These are phyloP conservation scores for Anastatica hierochuntica DNA, from an alignment of 345 rosid species.

Conservation along the genomic window DNA sequence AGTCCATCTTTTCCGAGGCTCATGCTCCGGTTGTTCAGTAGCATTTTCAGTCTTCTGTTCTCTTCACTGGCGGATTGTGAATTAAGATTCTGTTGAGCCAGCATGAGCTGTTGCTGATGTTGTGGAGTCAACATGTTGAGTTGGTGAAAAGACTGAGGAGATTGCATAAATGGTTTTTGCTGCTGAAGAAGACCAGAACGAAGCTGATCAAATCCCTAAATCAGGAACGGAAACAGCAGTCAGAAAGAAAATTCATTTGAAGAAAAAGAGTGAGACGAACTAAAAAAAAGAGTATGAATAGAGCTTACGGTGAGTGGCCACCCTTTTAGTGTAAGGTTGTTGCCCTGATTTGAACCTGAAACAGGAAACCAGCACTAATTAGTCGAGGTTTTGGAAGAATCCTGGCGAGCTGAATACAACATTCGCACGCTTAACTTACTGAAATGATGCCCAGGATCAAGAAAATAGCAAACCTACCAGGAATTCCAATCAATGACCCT, in stretches of 20 bases:
- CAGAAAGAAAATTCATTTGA: background rate
- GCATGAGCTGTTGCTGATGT: constrained; percentile 92
- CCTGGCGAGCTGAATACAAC: too few relatives aligned
- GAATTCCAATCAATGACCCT: constrained; percentile 85
- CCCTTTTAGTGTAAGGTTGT: constrained; percentile 85
- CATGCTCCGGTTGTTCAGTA: constrained; percentile 52
- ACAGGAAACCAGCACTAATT: constrained; percentile 14
- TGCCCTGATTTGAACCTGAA: constrained; percentile 88
- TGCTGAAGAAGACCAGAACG: constrained; percentile 70
- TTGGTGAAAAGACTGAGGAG: constrained; percentile 81
- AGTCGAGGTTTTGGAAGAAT: background rate
- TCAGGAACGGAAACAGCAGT: constrained; percentile 15
- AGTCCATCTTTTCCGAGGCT: constrained; percentile 68
- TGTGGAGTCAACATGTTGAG: constrained; percentile 87
- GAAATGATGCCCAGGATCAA: too few relatives aligned
- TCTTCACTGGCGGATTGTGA: constrained; percentile 76
- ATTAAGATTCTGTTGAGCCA: constrained; percentile 77
- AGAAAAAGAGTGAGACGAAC: background rate
- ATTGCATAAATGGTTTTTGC: constrained; percentile 82
- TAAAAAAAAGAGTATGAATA: background rate
- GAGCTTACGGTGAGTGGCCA: constrained; percentile 89
- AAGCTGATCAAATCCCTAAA: constrained; percentile 64
- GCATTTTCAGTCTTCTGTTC: constrained; percentile 65
- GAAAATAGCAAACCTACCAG: constrained; percentile 54
- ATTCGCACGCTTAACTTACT: too few relatives aligned